Evolutionary conservation across 2,329 filamentous ascomycete genomes (phyloP).

Genomic region (Ophiostoma australiae): DNA sequence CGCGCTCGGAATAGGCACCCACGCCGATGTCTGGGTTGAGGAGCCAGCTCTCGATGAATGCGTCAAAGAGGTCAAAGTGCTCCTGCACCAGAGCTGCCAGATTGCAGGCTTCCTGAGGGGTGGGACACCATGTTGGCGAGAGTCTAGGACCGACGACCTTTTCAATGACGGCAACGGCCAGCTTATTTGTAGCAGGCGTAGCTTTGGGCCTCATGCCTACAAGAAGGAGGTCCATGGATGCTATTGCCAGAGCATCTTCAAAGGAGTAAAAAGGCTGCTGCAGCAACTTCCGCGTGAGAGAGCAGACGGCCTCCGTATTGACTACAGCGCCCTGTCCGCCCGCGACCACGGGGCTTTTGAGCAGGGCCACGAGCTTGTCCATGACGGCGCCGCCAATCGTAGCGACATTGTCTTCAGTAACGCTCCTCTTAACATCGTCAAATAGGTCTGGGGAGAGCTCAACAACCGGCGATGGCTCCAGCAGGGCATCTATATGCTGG

Average conservation of each 20-base stretch:
- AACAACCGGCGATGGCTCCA: conserved; percentile 32
- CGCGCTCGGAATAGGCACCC: conserved; percentile 48
- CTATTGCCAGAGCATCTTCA: conserved; percentile 47
- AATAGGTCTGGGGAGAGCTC: conserved; percentile 48
- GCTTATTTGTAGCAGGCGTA: conserved; percentile 52
- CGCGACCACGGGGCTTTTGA: conserved; percentile 42
- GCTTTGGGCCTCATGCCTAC: conserved; percentile 51
- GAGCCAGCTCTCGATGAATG: conserved; percentile 51
- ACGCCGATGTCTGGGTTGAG: conserved; percentile 50
- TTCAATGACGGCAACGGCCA: conserved; percentile 52
- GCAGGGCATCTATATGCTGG: conserved; percentile 49
- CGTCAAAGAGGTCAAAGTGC: conserved; percentile 38
- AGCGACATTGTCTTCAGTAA: conserved; percentile 53
- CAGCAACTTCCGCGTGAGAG: conserved; percentile 53
- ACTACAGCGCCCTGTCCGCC: conserved; percentile 21
- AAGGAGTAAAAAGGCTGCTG: conserved; percentile 45
- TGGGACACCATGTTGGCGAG: conserved; percentile 45
- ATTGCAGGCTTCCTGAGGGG: background rate
- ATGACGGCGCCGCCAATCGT: conserved; percentile 50
- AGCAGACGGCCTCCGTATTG: conserved; percentile 41
- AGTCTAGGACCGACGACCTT: conserved; percentile 49
- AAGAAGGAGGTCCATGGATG: conserved; percentile 48
- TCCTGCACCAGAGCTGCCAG: background rate
- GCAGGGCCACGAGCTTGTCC: conserved; percentile 49
- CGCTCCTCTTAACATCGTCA: conserved; percentile 55